These are phyloP conservation scores for Rutstroemia sydowiana DNA, from an alignment of 2,329 filamentous ascomycete species.

Conservation along the genomic window DNA sequence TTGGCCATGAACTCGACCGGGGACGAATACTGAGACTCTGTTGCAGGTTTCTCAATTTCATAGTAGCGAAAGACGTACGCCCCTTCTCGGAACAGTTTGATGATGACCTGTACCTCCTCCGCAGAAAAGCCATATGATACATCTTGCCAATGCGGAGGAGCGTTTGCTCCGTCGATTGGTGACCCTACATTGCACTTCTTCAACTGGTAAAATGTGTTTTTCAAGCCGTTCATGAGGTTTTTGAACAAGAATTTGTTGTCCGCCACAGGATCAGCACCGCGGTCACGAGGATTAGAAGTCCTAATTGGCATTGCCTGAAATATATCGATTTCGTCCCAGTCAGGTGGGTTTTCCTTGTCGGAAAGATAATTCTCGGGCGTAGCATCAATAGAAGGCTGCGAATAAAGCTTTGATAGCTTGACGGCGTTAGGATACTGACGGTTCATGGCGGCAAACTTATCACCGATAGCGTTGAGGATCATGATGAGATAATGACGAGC, in stretches of 20 bases:
- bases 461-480: constrained; percentile 94
- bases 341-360: constrained; percentile 70
- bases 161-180: constrained; percentile 67
- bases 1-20: constrained; percentile 90
- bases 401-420: constrained; percentile 76
- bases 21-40: constrained; percentile 68
- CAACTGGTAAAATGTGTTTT: constrained; percentile 93
- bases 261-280: constrained; percentile 79
- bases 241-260: constrained; percentile 99
- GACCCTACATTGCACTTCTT: constrained; percentile 76
- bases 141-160: constrained; percentile 87
- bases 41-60: constrained; percentile 71
- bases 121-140: constrained; percentile 95
- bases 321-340: constrained; percentile 98
- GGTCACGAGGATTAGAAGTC: constrained; percentile 81
- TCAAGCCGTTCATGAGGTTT: constrained; percentile 89
- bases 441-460: constrained; percentile 98
- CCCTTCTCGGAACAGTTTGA: constrained; percentile 95
- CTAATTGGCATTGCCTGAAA: constrained; percentile 96
- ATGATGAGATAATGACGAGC: constrained; percentile 93
- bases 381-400: constrained; percentile 56
- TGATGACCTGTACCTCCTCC: constrained; percentile 92
- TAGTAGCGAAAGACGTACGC: constrained; percentile 97
- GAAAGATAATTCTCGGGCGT: constrained; percentile 74
- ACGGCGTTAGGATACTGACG: constrained; percentile 90